Base-by-base conservation (phyloP, 352 stramenopile species). In the Phytophthora quininea region DNA sequence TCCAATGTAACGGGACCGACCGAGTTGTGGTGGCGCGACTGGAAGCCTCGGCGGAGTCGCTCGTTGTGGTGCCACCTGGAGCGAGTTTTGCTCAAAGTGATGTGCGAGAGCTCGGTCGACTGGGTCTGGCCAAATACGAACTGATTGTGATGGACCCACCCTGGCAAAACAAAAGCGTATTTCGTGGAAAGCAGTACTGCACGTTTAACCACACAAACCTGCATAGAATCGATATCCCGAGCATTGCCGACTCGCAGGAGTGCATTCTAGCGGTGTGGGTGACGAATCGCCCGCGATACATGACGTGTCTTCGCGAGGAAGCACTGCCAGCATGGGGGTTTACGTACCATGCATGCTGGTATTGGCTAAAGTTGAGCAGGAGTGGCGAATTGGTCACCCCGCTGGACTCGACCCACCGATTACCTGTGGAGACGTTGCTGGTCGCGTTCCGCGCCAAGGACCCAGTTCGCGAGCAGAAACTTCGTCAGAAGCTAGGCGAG, bases 141-240 rank as follows among this genome's bases (percentile, higher is more conserved):
- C 32, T 76, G 8, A 88, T 93, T 48, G 58, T 89, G 12, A 84
- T 92, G 72, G 86, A 93, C 31, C 83, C 86, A 6, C 86, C 86
- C 11, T 93, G 86, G 86, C 69, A 84, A 45, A 93, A 93, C 77
- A 93, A 92, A 54, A 92, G 81, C 49, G 86, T 93, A 4, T 68
- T 49, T 2, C 79, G 86, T 45, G 76, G 76, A 54, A 76, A 78
- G 14, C 66, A 62, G 14, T 93, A 93, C 76, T 29, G 59, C 9
- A 92, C 67, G 35, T 89, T 93, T 46, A 62, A 88, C 40, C 80
- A 93, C 62, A 76, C 58, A 14, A 74, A 89, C 37, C 50, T 93
- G 45, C 48, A 87, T 9, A 78, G 79, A 50, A 65, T 93, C 15
- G 56, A 84, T 35, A 32, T 82, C 2, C 32, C 65, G 11, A 37